Conservation (phyloP, 1,284 basidiomycete species). For the Mycena citricolor region DNA sequence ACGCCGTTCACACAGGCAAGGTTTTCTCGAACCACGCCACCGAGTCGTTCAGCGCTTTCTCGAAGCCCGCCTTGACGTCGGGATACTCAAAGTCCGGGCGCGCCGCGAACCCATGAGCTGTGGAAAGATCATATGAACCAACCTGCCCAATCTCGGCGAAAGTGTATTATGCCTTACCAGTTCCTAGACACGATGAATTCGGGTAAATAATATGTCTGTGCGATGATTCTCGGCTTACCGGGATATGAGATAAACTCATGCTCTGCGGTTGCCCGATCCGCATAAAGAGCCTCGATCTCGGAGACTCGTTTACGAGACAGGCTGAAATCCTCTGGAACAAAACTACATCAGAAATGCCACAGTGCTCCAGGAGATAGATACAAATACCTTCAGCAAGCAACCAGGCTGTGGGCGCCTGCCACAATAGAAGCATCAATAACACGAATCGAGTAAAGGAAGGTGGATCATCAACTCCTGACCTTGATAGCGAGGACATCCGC, state of each 20-base stretch:
- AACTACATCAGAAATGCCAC: too few relatives aligned
- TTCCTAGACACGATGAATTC: constrained; percentile 6
- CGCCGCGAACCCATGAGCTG: constrained; percentile 45
- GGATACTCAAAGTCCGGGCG: constrained; percentile 42
- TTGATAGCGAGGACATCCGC: constrained; percentile 14
- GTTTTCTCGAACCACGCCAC: constrained; percentile 20
- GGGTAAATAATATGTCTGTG: background rate
- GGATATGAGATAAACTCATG: constrained; percentile 41
- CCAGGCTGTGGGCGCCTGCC: too few relatives aligned
- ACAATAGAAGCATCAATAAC: too few relatives aligned
- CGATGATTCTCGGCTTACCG: constrained; percentile 34
- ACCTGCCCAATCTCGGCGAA: too few relatives aligned
- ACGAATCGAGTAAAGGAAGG: too few relatives aligned
- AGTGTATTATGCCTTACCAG: constrained; percentile 4
- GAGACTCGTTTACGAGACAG: too few relatives aligned
- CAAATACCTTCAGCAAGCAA: too few relatives aligned
- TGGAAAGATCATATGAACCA: constrained; percentile 31
- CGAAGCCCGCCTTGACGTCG: constrained; percentile 41
- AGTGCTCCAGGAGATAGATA: too few relatives aligned
- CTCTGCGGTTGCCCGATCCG: constrained; percentile 27
- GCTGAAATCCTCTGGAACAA: too few relatives aligned
- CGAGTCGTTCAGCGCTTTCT: constrained; percentile 33
- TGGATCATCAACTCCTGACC: constrained; percentile 35
- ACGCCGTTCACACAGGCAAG: too few relatives aligned
- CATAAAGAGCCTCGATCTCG: constrained; percentile 36